Evolutionary conservation across 2,329 filamentous ascomycete species (phyloP), one percentile per base, ranked within the genome.

Genomic region (Sporothrix schenckii): DNA sequence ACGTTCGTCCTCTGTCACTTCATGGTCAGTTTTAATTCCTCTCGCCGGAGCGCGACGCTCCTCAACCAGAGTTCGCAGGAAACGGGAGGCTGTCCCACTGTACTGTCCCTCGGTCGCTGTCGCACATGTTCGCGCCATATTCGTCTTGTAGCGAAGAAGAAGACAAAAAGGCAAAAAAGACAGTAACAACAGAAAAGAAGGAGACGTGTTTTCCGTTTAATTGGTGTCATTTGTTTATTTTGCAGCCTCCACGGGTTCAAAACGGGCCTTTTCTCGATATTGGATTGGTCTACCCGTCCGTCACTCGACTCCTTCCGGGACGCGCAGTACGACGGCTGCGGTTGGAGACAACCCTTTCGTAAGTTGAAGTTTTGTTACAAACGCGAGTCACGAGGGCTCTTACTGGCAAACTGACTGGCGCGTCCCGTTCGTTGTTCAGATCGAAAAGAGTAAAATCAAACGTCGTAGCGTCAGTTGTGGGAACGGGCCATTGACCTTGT

Each of bases 381-480:
- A 63, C 39, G 41, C 21, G 39, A 47, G 58, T 47, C 58, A 63
- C 58, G 58, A 63, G 58, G 58, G 13, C 58, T 44, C 10, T 44
- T 16, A 24, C 56, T 41, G 30, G 56, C 56, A 19, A 49, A 49
- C 21, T 52, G 21, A 52, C 19, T 52, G n/a, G 19, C 34, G n/a
- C 50, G 21, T 63, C n/a, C 34, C 56, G 34, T 24, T 21, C 47
- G 21, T 30, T 19, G 21, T 63, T 63, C 6, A 49, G 16, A 49
- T 49, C 14, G n/a, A 24, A 47, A 61, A 44, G 34, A 44, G 58
- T 44, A 61, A 61, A 60, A 61, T 24, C 34, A n/a, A 44, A 61
- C 56, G 34, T 61, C n/a, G 66, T 63, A 69, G 68, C 39, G 68
- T 47, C 60, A 9, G 3, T 53, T 58, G 68, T 70, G 68, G 68